Evolutionary conservation across 1,284 basidiomycete species (phyloP).

Genomic region (Puccinia sorghi): DNA sequence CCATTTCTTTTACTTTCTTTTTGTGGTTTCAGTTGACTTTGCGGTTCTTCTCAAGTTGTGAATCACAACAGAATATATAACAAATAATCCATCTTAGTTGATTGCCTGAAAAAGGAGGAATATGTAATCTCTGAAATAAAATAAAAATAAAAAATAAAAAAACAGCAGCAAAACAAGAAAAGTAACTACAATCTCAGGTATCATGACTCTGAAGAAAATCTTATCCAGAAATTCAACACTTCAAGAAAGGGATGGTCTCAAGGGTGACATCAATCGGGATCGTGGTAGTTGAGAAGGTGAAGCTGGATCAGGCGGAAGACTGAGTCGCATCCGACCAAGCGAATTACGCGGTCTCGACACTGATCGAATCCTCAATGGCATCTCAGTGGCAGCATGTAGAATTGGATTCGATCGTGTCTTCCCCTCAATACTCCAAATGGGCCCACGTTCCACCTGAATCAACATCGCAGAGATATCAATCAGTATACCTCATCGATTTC

Average conservation of each 20-base stretch:
- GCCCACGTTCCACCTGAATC: conserved; percentile 21
- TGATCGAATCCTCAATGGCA: conserved; percentile 23
- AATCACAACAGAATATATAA: too few species aligned
- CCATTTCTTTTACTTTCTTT: too few species aligned
- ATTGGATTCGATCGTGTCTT: conserved; percentile 21
- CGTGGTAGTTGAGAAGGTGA: conserved; percentile 32
- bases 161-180: too few species aligned
- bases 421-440: conserved; percentile 46
- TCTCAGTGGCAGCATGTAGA: conserved; percentile 4
- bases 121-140: too few species aligned
- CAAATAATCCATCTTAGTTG: too few species aligned
- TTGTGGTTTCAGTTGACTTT: too few species aligned
- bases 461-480: background rate
- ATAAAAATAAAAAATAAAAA: too few species aligned
- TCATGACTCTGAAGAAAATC: too few species aligned
- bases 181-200: too few species aligned
- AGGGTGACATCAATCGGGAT: conserved; percentile 19
- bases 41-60: too few species aligned
- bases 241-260: conserved; percentile 13
- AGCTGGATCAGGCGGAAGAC: conserved; percentile 34
- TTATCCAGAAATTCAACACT: background rate
- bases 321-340: conserved; percentile 45
- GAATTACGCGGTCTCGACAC: conserved; percentile 37
- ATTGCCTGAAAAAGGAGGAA: too few species aligned
- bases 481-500: background rate